phyloP scores from a whole-genome alignment of 2,329 filamentous ascomycete species.

The Tolypocladium paradoxum region DNA sequence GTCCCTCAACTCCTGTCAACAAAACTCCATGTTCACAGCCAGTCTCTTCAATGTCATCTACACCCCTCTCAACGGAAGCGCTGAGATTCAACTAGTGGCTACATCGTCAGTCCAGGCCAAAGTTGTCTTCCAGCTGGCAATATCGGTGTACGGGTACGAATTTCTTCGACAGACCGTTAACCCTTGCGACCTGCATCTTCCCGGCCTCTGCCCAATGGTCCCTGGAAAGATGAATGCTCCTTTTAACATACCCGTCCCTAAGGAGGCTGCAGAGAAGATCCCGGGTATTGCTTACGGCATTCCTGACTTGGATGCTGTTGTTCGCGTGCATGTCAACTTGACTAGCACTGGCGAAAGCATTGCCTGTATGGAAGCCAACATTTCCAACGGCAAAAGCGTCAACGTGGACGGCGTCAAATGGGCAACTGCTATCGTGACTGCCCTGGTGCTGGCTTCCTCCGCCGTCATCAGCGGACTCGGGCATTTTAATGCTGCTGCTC shows the following conservation, averaged over 20 bases:
- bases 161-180: slow-evolving; percentile 58
- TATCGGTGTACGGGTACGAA: slow-evolving; percentile 74
- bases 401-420: slow-evolving; percentile 82
- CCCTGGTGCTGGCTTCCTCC: slow-evolving; percentile 71
- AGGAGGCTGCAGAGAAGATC: slow-evolving; percentile 50
- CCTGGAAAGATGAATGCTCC: slow-evolving; percentile 67
- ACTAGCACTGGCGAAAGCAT: slow-evolving; percentile 50
- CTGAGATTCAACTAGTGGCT: slow-evolving; percentile 66
- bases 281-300: slow-evolving; percentile 81
- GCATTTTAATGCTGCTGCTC: slow-evolving; percentile 86
- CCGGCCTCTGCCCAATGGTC: slow-evolving; percentile 83
- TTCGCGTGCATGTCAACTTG: slow-evolving; percentile 71
- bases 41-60: slow-evolving; percentile 80
- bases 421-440: slow-evolving; percentile 79
- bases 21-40: slow-evolving; percentile 75
- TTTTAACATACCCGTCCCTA: slow-evolving; percentile 54
- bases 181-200: slow-evolving; percentile 60
- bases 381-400: slow-evolving; percentile 89
- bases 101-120: slow-evolving; percentile 74
- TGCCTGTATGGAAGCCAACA: slow-evolving; percentile 75
- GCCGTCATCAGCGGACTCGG: slow-evolving; percentile 83
- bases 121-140: slow-evolving; percentile 63
- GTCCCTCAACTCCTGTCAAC: slow-evolving; percentile 76
- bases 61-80: slow-evolving; percentile 61
- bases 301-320: slow-evolving; percentile 80